These are phyloP conservation scores for Salix koriyanagi DNA, from an alignment of 345 rosid genomes.

Conservation along the genomic window DNA sequence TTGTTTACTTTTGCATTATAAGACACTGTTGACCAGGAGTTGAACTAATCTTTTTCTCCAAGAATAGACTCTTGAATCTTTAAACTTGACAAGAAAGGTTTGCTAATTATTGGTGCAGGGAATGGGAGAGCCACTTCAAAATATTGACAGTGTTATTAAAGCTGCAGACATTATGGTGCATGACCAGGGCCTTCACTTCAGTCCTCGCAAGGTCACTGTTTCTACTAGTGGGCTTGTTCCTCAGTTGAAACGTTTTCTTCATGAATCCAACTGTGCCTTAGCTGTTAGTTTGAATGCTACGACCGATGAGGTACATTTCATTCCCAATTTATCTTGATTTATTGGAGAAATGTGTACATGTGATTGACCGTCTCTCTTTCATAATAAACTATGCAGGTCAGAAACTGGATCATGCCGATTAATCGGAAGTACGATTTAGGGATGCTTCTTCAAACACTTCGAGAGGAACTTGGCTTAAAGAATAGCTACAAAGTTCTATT, in stretches of 20 bases:
- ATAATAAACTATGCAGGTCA: slow-evolving; percentile 48
- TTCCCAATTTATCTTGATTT: slow-evolving; percentile 4
- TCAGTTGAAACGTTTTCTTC: slow-evolving; percentile 75
- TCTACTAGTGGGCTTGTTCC: slow-evolving; percentile 97
- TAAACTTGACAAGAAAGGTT: neutral
- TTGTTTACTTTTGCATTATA: neutral
- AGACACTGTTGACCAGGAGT: neutral
- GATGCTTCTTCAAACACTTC: slow-evolving; percentile 77
- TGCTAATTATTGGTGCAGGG: slow-evolving; percentile 47
- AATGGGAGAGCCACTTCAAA: slow-evolving; percentile 97
- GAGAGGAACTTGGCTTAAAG: slow-evolving; percentile 58
- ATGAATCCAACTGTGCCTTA: slow-evolving; percentile 68
- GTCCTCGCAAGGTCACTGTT: slow-evolving; percentile 90
- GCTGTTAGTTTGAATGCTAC: slow-evolving; percentile 98
- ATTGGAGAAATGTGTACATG: neutral
- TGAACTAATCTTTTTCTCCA: neutral
- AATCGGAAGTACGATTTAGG: slow-evolving; percentile 69
- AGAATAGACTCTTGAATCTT: neutral
- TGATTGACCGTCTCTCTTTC: slow-evolving; percentile 7
- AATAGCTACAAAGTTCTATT: slow-evolving; percentile 75
- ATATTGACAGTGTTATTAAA: slow-evolving; percentile 69
- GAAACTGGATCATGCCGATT: slow-evolving; percentile 96
- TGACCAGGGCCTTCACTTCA: slow-evolving; percentile 86
- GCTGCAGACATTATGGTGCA: slow-evolving; percentile 84
- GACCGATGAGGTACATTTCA: slow-evolving; percentile 75